phyloP scores from a whole-genome alignment of 2,329 filamentous ascomycete species.

The Fusarium kyushuense region DNA sequence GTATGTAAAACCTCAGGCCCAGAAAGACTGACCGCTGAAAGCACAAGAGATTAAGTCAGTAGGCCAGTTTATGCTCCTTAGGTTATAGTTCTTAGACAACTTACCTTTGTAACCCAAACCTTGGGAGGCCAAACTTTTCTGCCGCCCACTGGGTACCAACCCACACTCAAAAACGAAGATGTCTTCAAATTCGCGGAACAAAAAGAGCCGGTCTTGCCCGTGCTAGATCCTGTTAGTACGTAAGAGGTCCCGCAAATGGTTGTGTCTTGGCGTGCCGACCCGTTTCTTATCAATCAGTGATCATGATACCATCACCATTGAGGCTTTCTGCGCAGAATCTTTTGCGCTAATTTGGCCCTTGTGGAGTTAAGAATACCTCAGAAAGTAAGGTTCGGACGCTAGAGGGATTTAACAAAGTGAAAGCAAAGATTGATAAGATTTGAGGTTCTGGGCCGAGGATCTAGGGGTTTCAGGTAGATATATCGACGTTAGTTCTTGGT shows the following conservation, averaged over 20 bases:
- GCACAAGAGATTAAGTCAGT: too few species aligned
- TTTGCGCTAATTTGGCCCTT: constrained; percentile 18
- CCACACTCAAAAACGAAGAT: background rate
- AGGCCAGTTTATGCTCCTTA: too few species aligned
- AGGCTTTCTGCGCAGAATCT: constrained; percentile 20
- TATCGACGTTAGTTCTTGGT: background rate
- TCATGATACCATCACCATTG: constrained; percentile 34
- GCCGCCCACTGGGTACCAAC: too few species aligned
- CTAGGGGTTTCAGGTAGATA: background rate
- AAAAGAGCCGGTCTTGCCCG: constrained; percentile 19
- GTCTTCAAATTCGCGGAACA: background rate
- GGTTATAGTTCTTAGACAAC: too few species aligned
- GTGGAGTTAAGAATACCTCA: constrained; percentile 16
- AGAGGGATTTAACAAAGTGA: background rate
- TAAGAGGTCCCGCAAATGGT: constrained; percentile 26
- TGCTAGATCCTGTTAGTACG: constrained; percentile 15
- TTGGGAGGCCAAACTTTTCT: too few species aligned
- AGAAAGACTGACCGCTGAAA: too few species aligned
- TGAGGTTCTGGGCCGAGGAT: constrained; percentile 3
- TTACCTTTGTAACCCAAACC: too few species aligned
- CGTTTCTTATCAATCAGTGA: constrained; percentile 46
- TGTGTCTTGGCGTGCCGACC: constrained; percentile 8
- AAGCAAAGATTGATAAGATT: constrained; percentile 32
- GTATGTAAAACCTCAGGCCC: background rate
- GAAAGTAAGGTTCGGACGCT: constrained; percentile 20